Evolutionary conservation across 257 asterid genomes (phyloP), one percentile per base, ranked within the genome.

Genomic region (Nicotiana attenuata): DNA sequence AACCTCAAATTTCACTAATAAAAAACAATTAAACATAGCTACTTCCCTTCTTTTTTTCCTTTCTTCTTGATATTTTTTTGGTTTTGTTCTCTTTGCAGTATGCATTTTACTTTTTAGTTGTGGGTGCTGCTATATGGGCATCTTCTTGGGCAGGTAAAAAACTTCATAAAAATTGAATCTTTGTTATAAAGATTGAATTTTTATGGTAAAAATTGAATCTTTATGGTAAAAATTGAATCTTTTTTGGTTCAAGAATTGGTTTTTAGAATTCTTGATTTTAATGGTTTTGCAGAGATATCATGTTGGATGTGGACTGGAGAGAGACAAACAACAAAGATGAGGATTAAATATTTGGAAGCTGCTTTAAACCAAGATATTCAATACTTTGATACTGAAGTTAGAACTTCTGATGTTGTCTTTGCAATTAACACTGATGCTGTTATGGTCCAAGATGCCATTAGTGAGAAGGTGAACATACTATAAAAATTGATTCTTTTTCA

Each of bases 41-140:
- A 41, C 17, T 33, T 81, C n/a, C 19, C 80, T 41, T 82, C 5
- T 50, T 16, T 81, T 60, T 38, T 38, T 2, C 47, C 47, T 38
- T 38, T 38, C 47, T 41, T 83, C 10, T 85, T 63, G 82, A 57
- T 85, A 84, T 15, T 50, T 41, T 26, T 50, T 50, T 75, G 20
- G 63, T 45, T 83, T 82, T 28, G 81, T 86, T 26, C 31, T 9
- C 31, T 45, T 80, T 92, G 92, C 97, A 96, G 99, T 96, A 94
- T 87, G 98, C 99, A 77, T 92, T 90, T 87, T 94, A 94, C 93
- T 96, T 96, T 91, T 97, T 96, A 45, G 94, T 96, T 7, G 99
- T 96, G 69, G 99, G 99, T 85, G 99, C 99, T 87, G 99, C 99
- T 53, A 96, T 94, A 85, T 96, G 99, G 99, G 97, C 97, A 59